These are phyloP conservation scores for Cercospora janseana DNA, from an alignment of 2,329 filamentous ascomycete genomes.

Conservation along the genomic window DNA sequence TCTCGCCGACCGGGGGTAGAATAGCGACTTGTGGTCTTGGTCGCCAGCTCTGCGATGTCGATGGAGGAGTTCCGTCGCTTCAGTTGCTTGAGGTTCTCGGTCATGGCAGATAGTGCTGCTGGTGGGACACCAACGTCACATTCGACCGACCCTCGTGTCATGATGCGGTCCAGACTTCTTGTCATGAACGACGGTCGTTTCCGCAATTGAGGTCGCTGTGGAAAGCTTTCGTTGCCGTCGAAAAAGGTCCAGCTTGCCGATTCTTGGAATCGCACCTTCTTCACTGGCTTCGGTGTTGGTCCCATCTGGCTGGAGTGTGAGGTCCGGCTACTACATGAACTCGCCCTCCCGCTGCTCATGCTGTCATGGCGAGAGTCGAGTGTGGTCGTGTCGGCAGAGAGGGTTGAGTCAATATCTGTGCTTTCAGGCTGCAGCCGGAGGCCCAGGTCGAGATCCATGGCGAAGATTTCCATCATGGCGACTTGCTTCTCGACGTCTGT, in stretches of 20 bases:
- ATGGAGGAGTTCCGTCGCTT: slow-evolving; percentile 14
- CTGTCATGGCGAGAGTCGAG: slow-evolving; percentile 19
- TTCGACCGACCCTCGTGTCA: slow-evolving; percentile 13
- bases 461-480: slow-evolving; percentile 14
- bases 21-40: slow-evolving; percentile 11
- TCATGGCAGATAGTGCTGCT: slow-evolving; percentile 15
- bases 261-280: slow-evolving; percentile 21
- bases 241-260: slow-evolving; percentile 23
- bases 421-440: not conserved
- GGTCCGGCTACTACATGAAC: slow-evolving; percentile 21
- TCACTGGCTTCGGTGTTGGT: slow-evolving; percentile 15
- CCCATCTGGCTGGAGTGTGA: slow-evolving; percentile 13
- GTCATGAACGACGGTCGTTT: slow-evolving; percentile 20
- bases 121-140: slow-evolving; percentile 14
- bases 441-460: slow-evolving; percentile 10
- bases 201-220: slow-evolving; percentile 7
- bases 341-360: slow-evolving; percentile 19
- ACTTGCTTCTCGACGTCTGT: slow-evolving; percentile 9
- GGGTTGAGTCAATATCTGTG: slow-evolving; percentile 11
- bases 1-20: slow-evolving; percentile 8
- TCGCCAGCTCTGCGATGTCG: slow-evolving; percentile 13
- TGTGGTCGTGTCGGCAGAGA: slow-evolving; percentile 19
- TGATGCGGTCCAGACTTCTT: slow-evolving; percentile 21
- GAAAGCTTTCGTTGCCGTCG: slow-evolving; percentile 16
- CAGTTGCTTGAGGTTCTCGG: slow-evolving; percentile 15